phyloP scores from a whole-genome alignment of 345 rosid genomes.

The Heritiera fomes region DNA sequence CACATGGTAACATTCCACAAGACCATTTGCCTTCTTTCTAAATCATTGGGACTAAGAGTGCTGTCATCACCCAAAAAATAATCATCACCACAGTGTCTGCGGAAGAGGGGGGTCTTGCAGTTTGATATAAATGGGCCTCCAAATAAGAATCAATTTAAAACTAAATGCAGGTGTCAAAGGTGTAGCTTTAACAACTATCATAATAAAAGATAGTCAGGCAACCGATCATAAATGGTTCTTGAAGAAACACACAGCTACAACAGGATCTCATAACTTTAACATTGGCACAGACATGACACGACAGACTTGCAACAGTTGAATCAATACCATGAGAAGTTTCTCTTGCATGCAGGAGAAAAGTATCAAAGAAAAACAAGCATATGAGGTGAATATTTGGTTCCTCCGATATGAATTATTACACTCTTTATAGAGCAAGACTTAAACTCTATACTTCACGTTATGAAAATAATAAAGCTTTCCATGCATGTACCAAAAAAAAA shows the following conservation, averaged over 20 bases:
- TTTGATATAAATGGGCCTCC: no score
- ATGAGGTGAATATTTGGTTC: background rate
- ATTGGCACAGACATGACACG: background rate
- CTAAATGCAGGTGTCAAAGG: background rate
- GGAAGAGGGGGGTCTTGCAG: background rate
- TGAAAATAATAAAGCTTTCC: background rate
- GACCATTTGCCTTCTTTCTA: background rate
- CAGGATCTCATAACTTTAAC: background rate
- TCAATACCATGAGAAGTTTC: background rate
- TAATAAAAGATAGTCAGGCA: no score
- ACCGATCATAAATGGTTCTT: background rate
- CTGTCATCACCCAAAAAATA: background rate
- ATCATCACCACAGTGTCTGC: background rate
- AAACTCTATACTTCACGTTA: background rate
- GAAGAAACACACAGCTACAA: background rate
- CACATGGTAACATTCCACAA: background rate
- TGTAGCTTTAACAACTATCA: background rate
- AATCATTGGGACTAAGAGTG: background rate
- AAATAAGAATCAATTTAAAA: no score
- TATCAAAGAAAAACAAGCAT: background rate
- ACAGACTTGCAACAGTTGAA: background rate
- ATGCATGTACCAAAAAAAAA: background rate
- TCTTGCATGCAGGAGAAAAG: background rate
- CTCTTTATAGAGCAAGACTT: background rate
- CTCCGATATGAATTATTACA: background rate